Conservation (phyloP, 139 green algal species). For the Chlamydomonas schloesseri region DNA sequence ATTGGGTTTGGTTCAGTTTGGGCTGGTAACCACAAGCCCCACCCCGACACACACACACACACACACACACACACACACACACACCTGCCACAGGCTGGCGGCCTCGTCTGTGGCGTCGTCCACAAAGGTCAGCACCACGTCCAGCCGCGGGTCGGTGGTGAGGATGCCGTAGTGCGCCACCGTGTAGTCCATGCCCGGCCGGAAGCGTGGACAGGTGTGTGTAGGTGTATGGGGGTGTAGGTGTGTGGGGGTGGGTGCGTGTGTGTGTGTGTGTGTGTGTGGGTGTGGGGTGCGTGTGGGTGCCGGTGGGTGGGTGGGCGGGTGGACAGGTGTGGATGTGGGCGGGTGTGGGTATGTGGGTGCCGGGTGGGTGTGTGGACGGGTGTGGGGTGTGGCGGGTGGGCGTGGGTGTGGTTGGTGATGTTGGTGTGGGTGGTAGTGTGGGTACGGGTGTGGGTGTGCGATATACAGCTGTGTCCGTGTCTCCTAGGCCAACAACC, state of each 20-base stretch:
- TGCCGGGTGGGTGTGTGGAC: too few species aligned
- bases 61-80: not conserved
- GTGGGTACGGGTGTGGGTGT: too few species aligned
- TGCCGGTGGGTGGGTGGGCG: too few species aligned
- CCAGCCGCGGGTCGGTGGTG: conserved; percentile 72
- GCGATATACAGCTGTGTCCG: too few species aligned
- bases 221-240: not conserved
- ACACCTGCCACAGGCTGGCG: conserved; percentile 16
- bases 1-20: too few species aligned
- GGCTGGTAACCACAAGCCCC: too few species aligned
- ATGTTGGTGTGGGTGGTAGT: too few species aligned
- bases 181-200: conserved; percentile 85
- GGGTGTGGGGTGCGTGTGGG: not conserved
- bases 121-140: conserved; percentile 88
- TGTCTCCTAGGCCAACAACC: too few species aligned
- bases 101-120: conserved; percentile 51
- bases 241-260: not conserved
- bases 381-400: too few species aligned
- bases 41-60: not conserved
- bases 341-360: too few species aligned
- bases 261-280: not conserved
- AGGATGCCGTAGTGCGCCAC: conserved; percentile 83
- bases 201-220: not conserved
- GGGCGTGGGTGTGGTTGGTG: too few species aligned
- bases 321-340: too few species aligned